phyloP scores from a whole-genome alignment of 495 filamentous ascomycete species.

The Tetracladium setigerum region DNA sequence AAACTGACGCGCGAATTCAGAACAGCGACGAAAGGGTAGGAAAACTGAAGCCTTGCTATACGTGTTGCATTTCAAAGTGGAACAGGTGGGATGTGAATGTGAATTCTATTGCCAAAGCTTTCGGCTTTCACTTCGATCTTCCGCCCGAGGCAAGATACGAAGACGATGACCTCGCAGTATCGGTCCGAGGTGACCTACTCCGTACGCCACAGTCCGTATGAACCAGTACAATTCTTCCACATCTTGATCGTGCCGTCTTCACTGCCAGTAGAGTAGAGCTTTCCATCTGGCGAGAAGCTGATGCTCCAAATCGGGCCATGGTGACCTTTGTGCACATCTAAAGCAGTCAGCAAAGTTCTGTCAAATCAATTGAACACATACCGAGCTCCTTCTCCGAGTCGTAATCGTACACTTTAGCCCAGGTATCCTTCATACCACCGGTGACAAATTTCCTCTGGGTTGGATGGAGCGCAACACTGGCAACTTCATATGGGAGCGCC shows the following conservation, averaged over 20 bases:
- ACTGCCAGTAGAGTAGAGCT: slow-evolving; percentile 90
- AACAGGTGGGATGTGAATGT: no score
- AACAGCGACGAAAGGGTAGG: no score
- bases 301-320: slow-evolving; percentile 96
- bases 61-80: no score
- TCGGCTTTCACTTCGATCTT: no score
- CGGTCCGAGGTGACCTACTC: slow-evolving; percentile 4
- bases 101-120: no score
- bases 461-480: slow-evolving; percentile 80
- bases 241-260: slow-evolving; percentile 98
- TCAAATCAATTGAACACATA: slow-evolving; percentile 27
- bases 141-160: no score
- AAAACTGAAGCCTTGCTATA: no score
- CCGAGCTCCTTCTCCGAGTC: slow-evolving; percentile 71
- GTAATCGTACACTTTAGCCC: slow-evolving; percentile 87
- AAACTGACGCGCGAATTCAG: no score
- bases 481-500: slow-evolving; percentile 73
- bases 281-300: slow-evolving; percentile 89
- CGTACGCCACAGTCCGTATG: slow-evolving; percentile 43
- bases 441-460: slow-evolving; percentile 76
- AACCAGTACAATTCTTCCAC: slow-evolving; percentile 54
- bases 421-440: slow-evolving; percentile 82
- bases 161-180: no score
- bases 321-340: slow-evolving; percentile 90
- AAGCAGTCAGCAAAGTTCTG: slow-evolving; percentile 18